Evolutionary conservation across 345 rosid genomes (phyloP), one percentile per base, ranked within the genome.

Genomic region (Nephelium lappaceum): DNA sequence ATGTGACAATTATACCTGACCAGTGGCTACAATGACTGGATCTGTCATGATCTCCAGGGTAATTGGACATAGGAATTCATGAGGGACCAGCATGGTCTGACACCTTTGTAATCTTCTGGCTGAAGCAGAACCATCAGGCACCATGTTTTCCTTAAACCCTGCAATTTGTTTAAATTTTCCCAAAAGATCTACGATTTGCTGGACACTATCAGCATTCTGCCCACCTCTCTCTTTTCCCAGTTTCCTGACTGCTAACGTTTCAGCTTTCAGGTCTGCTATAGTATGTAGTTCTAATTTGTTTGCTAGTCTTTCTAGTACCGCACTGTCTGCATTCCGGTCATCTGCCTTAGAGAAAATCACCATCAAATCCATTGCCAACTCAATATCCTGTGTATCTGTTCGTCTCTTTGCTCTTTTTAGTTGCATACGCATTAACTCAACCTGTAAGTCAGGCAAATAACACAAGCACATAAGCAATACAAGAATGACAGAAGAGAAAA

Each of bases 331-430:
- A 49, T 86, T 83, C 36, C 91, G 70, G 51, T 87, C 91, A 27
- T 91, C 90, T 36, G 67, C 41, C 75, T 86, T 78, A 0, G 90
- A 86, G 71, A 86, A 84, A 18, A 85, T 90, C 45, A 91, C 89
- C 89, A 89, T 89, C 74, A 89, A 81, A 81, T 91, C 94, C 92
- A 91, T 91, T 16, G 91, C 90, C 38, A 91, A 77, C 67, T 91
- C 92, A 6, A 89, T 89, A 78, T 91, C 94, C 25, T 85, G 92
- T 3, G 94, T 87, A 77, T 91, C 90, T 5, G 87, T 66, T 58
- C 94, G 77, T 80, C 82, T 79, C 76, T 83, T 86, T 6, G 92
- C 91, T 81, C 94, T 86, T 63, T 78, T 78, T 9, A 91, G 83
- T 55, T 91, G 94, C 87, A 73, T 83, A 5, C 81, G 66, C 89